phyloP scores from a whole-genome alignment of 306 rosid genomes.

The Acacia acuminata region DNA sequence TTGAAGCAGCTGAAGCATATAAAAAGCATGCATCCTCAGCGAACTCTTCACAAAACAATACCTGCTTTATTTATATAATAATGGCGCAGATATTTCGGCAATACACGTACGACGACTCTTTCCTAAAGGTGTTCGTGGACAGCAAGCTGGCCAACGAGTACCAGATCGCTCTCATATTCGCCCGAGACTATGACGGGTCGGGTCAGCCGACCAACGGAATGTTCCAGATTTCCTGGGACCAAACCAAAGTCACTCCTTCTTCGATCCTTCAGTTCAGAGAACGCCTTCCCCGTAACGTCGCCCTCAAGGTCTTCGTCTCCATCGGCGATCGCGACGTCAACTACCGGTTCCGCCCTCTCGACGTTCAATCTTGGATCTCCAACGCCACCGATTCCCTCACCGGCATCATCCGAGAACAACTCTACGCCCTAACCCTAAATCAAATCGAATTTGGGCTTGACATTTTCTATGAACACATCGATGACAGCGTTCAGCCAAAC shows the following conservation, averaged over 20 bases:
- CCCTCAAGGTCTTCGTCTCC: conserved; percentile 38
- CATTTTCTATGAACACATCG: conserved; percentile 33
- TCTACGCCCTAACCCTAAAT: background rate
- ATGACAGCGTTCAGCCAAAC: background rate
- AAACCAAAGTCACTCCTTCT: conserved; percentile 24
- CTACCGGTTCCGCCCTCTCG: conserved; percentile 25
- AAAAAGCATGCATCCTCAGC: background rate
- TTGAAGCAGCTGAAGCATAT: background rate
- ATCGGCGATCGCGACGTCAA: conserved; percentile 32
- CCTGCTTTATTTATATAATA: background rate
- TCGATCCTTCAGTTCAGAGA: conserved; percentile 29
- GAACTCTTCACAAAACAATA: background rate
- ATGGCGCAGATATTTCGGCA: conserved; percentile 28
- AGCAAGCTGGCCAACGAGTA: conserved; percentile 32
- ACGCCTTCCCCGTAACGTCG: background rate
- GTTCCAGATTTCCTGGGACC: conserved; percentile 35
- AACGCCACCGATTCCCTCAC: conserved; percentile 44
- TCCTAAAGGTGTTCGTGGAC: conserved; percentile 28
- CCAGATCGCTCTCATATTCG: conserved; percentile 44
- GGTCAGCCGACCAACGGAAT: conserved; percentile 32
- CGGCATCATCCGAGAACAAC: background rate
- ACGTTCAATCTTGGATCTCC: conserved; percentile 19
- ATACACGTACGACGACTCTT: conserved; percentile 47
- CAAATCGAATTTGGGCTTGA: conserved; percentile 14
- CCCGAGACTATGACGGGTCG: conserved; percentile 33